Conservation (phyloP, 1,284 basidiomycete genomes). For the Ceratobasidium sp. region DNA sequence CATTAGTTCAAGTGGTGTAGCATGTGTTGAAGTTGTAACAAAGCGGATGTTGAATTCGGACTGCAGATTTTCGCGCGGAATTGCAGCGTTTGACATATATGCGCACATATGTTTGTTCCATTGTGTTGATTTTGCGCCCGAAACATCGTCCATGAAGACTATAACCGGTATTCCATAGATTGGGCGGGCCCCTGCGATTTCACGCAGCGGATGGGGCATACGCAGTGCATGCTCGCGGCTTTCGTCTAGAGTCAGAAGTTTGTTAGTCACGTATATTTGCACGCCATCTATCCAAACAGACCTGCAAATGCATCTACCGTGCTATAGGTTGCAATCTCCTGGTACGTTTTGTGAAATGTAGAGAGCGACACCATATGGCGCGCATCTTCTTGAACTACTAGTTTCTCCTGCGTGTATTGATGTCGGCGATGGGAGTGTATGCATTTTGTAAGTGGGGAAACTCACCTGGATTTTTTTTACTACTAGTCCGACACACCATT, state of each 20-base stretch:
- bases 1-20: constrained; percentile 35
- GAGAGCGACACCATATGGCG: background rate
- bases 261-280: no score
- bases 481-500: background rate
- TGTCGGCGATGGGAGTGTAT: no score
- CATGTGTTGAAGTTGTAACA: constrained; percentile 32
- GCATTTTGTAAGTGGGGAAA: no score
- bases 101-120: constrained; percentile 41
- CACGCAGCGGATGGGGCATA: constrained; percentile 37
- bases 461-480: background rate
- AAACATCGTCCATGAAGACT: constrained; percentile 43
- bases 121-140: constrained; percentile 33
- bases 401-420: no score
- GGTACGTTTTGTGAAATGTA: background rate
- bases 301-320: no score
- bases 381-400: background rate
- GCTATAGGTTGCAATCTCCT: no score
- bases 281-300: no score
- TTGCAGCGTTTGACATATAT: constrained; percentile 32
- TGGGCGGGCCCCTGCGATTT: constrained; percentile 3
- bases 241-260: constrained; percentile 40
- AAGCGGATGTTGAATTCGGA: constrained; percentile 31
- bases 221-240: background rate
- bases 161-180: constrained; percentile 40
- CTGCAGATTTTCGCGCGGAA: constrained; percentile 22